Percentiles rank a stretch among this genome's conserved stretches.
phyloP scores from a whole-genome alignment of 2,329 filamentous ascomycete species.

The Stagonosporopsis chrysanthemi region DNA sequence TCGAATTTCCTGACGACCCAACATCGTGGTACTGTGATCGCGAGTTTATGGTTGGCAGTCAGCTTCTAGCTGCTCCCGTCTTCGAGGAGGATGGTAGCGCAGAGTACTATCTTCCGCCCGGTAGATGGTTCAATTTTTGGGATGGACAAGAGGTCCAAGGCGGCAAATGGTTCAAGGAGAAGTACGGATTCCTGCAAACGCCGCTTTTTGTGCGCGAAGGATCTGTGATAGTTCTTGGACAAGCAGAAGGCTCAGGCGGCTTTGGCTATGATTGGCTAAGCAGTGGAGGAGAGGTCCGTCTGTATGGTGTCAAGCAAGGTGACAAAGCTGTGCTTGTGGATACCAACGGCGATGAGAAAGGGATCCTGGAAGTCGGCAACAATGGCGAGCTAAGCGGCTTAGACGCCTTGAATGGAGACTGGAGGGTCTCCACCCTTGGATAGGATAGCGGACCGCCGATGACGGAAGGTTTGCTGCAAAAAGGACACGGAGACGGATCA shows the following conservation, averaged over 20 bases:
- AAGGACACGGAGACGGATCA: slow-evolving; percentile 10
- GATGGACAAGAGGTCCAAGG: slow-evolving; percentile 52
- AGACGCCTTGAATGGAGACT: slow-evolving; percentile 43
- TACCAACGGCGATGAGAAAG: slow-evolving; percentile 40
- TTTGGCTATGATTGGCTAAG: slow-evolving; percentile 53
- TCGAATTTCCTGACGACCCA: slow-evolving; percentile 76
- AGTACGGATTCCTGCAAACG: slow-evolving; percentile 49
- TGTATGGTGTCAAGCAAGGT: slow-evolving; percentile 48
- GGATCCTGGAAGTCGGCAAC: slow-evolving; percentile 37
- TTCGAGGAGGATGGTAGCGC: slow-evolving; percentile 69
- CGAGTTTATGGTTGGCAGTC: slow-evolving; percentile 76
- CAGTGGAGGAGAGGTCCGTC: slow-evolving; percentile 48
- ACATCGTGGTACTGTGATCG: slow-evolving; percentile 72
- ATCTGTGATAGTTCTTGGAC: slow-evolving; percentile 51
- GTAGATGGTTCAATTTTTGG: slow-evolving; percentile 61
- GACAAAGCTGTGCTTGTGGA: slow-evolving; percentile 48
- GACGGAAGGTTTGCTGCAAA: slow-evolving; percentile 7
- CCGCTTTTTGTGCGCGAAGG: slow-evolving; percentile 54
- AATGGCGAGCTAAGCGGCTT: slow-evolving; percentile 41
- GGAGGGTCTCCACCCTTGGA: slow-evolving; percentile 42
- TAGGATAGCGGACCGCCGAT: slow-evolving; percentile 23
- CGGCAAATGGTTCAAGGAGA: slow-evolving; percentile 55
- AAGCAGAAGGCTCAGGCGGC: slow-evolving; percentile 47
- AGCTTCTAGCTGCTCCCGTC: slow-evolving; percentile 69
- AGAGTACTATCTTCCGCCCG: slow-evolving; percentile 70